Base-by-base conservation (phyloP, 768 basidiomycete genomes). In the Tephrocybe rancida region DNA sequence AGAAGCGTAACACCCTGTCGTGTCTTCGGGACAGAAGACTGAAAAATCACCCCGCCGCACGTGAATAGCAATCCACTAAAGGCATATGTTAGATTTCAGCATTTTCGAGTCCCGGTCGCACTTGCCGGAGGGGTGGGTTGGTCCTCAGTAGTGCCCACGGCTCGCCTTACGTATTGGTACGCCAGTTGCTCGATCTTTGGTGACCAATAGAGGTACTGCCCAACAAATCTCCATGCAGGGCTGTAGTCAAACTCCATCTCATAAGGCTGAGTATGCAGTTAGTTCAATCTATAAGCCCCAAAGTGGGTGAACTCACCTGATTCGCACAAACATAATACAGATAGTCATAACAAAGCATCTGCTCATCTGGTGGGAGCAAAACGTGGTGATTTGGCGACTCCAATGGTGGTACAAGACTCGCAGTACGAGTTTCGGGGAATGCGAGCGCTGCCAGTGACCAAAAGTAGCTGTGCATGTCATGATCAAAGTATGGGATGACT, bases 201-300 rank as follows among this genome's bases (percentile, higher is more conserved):
- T 2, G 72, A 71, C 81, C 81, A 86, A 48, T 71, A 73, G 69
- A 84, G 71, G 58, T 83, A 64, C 55, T 74, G 69, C 16, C 81
- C 83, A 29, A 80, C 81, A 62, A 75, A 75, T 58, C 77, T 68
- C 84, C 84, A 86, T 16, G 77, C 81, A 18, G 83, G 83, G 51
- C 78, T 78, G 60, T 77, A 85, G 52, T 85, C 83, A 47, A 71
- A 74, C 43, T 81, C 80, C 61, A 77, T 80, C 61, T 85, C 83
- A 52, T 69, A 79, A 5, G 80, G 75, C 81, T 85, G 52, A 25
- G 29, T 22, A 45, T 14, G 11, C 24, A 54, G 21, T 57, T 39
- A 56, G 46, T 46, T 16, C 56, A 22, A 37, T 21, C 51, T 56
- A 19, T 25, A 26, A 10, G 37, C 29, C 39, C 10, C 41, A 50